Evolutionary conservation across 108 stramenopile species (phyloP), one percentile per base, ranked within the genome.

Genomic region (Nitzschia sp.): DNA sequence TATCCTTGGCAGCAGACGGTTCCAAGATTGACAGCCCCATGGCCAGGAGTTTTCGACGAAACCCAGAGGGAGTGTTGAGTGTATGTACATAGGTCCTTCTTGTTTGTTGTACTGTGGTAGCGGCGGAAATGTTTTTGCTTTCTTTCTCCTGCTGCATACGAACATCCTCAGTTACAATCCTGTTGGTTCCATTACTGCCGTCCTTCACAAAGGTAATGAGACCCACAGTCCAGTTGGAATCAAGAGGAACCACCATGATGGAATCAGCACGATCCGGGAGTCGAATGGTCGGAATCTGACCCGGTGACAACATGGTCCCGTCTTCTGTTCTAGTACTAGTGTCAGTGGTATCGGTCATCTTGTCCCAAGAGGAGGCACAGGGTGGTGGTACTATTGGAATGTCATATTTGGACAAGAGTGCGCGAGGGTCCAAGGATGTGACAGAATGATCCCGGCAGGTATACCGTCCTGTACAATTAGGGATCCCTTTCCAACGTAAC

Each of bases 381-480:
- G 38, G 57, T 22, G 41, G 1, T 46, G 0, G 9, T n/a, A 65
- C 52, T 65, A 7, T 51, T 71, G 37, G n/a, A n/a, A n/a, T n/a
- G n/a, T n/a, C n/a, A n/a, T 51, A 64, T 37, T 65, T 43, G 6
- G 40, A 19, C 50, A 83, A 37, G 2, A 83, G n/a, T 50, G 76
- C 62, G 10, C 51, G 15, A 12, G 78, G 75, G 19, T 61, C 12
- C 38, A 80, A 34, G 29, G 29, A 34, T 3, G 29, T 5, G 6
- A 43, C 11, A 0, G 55, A 60, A 54, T 79, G 78, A 56, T 83
- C 82, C 17, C 76, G 70, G 24, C 82, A 83, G 29, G 68, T 83
- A 39, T 79, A 79, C 10, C 82, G 46, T 14, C 78, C 82, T 39
- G 82, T 83, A 51, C 82, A 83, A 57, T 79, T 83, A 5, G 75